Evolutionary conservation across 2,329 filamentous ascomycete genomes (phyloP), one percentile per base, ranked within the genome.

Genomic region (Sporothrix dimorphospora): DNA sequence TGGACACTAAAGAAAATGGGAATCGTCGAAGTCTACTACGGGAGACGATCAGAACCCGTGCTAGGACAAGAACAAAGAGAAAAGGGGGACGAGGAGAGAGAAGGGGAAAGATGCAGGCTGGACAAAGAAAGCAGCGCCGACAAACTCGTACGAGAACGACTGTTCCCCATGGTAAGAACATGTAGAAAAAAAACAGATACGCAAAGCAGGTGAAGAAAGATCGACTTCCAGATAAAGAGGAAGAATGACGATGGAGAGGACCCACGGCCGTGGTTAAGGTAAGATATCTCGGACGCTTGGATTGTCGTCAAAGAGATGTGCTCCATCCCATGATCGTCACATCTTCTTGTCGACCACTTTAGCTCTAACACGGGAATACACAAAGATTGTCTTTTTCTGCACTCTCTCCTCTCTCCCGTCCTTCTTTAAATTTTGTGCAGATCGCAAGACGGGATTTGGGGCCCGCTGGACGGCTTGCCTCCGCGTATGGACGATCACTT

Each of bases 391-490:
- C 40, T 38, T 40, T 8, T 7, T 45, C 9, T 45, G 38, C 59
- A 42, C 59, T 65, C 24, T 30, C 19, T 7, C 3, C 4, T 24
- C 5, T 21, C 9, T 27, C 14, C 12, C 61, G n/a, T 24, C 3
- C 2, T 21, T 47, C n/a, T 66, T 34, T 19, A 66, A 42, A 66
- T 66, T 49, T 49, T 66, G 63, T 66, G 63, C 63, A 24, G 27
- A 47, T 66, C 63, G n/a, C 49, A 27, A 8, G n/a, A 19, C 14
- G 19, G 47, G 47, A 5, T 5, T 21, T 21, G 55, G 30, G 55
- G 55, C 30, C 8, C 49, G 7, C 21, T 27, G 21, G 51, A 49
- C 51, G 51, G 51, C 21, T 21, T 45, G 30, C 30, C 55, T 38
- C 55, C 55, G 55, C 55, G 19, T 59, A 19, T 59, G 55, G 59